phyloP scores from a whole-genome alignment of 164 flowering plant species.

The Stephania japonica region DNA sequence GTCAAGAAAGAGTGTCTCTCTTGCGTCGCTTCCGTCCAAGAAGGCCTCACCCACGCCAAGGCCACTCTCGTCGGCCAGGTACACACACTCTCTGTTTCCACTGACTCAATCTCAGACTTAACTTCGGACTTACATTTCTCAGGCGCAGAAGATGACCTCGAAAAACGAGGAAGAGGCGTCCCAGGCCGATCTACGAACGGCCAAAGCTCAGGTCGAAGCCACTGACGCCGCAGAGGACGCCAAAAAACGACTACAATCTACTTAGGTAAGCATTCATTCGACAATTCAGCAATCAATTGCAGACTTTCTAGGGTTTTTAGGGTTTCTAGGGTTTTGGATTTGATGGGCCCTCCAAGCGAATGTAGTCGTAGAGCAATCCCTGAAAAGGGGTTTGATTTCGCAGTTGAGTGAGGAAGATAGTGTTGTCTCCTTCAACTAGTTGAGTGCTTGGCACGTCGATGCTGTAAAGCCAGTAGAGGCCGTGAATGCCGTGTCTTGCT shows the following conservation, averaged over 20 bases:
- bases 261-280: not conserved
- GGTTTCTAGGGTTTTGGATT: not conserved
- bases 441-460: slow-evolving; percentile 27
- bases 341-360: slow-evolving; percentile 50
- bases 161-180: slow-evolving; percentile 52
- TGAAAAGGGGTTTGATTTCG: slow-evolving; percentile 31
- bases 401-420: slow-evolving; percentile 51
- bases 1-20: slow-evolving; percentile 22
- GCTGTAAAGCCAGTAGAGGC: slow-evolving; percentile 51
- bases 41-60: slow-evolving; percentile 25
- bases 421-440: slow-evolving; percentile 47
- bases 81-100: too few relatives aligned
- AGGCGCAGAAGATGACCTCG: slow-evolving; percentile 46
- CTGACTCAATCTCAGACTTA: too few relatives aligned
- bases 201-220: slow-evolving; percentile 68
- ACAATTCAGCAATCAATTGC: not conserved
- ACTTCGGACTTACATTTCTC: not conserved
- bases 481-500: slow-evolving; percentile 80
- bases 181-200: slow-evolving; percentile 39
- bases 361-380: slow-evolving; percentile 66
- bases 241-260: slow-evolving; percentile 19
- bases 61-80: slow-evolving; percentile 34
- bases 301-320: too few relatives aligned
- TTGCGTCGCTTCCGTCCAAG: slow-evolving; percentile 28
- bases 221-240: slow-evolving; percentile 48